phyloP scores from a whole-genome alignment of 2,329 filamentous ascomycete genomes.

The Lecanicillium sp. region DNA sequence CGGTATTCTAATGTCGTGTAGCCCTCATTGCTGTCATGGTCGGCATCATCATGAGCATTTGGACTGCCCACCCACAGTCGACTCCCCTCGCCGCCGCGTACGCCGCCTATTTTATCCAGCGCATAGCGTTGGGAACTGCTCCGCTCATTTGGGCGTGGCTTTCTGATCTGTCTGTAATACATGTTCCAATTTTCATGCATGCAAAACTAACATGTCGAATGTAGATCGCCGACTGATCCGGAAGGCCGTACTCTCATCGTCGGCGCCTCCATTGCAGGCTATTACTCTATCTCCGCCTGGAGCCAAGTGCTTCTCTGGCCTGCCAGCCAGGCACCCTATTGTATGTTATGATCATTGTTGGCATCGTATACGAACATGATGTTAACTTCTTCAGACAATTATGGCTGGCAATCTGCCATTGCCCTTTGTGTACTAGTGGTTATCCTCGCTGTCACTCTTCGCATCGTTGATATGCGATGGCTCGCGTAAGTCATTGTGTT shows the following conservation, averaged over 20 bases:
- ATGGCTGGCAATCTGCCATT: slow-evolving; percentile 43
- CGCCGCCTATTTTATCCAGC: slow-evolving; percentile 46
- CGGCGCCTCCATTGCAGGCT: slow-evolving; percentile 41
- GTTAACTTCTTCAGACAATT: slow-evolving; percentile 27
- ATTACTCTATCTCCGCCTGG: slow-evolving; percentile 46
- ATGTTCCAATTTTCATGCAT: not conserved
- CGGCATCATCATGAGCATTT: slow-evolving; percentile 47
- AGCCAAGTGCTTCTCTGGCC: slow-evolving; percentile 48
- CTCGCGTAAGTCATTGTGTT: slow-evolving; percentile 2
- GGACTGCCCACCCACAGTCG: slow-evolving; percentile 39
- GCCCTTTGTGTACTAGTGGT: slow-evolving; percentile 39
- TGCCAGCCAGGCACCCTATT: slow-evolving; percentile 43
- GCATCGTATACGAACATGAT: not conserved
- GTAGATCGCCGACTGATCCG: slow-evolving; percentile 8
- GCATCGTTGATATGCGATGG: slow-evolving; percentile 34
- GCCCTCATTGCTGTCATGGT: slow-evolving; percentile 40
- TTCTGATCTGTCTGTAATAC: slow-evolving; percentile 33
- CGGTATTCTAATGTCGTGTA: slow-evolving; percentile 1
- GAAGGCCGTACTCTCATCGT: slow-evolving; percentile 32
- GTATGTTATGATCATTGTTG: slow-evolving; percentile 22
- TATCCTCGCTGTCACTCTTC: slow-evolving; percentile 37
- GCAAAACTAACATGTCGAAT: not conserved
- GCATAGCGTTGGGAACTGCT: slow-evolving; percentile 41
- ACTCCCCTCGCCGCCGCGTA: slow-evolving; percentile 42
- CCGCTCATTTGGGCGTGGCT: slow-evolving; percentile 48